Evolutionary conservation across 805 yeast genomes (phyloP).

Genomic region (Candida multigemmis): DNA sequence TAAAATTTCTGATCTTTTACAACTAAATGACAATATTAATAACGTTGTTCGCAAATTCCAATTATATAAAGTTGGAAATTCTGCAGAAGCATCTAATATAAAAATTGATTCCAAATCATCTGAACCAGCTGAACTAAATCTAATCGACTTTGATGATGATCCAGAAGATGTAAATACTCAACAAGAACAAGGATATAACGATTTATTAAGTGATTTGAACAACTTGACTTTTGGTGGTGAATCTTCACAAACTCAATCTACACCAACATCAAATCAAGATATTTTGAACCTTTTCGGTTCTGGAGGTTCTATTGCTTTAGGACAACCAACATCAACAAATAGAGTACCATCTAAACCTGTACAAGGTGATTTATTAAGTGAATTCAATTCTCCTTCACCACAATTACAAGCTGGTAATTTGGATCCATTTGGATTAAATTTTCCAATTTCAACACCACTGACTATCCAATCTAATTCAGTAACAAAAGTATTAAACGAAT

Average conservation of each 20-base stretch:
- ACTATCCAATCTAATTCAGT: conserved; percentile 10
- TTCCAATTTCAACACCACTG: conserved; percentile 28
- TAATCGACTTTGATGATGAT: conserved; percentile 36
- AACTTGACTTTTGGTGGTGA: conserved; percentile 45
- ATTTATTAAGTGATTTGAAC: conserved; percentile 64
- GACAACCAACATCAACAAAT: conserved; percentile 8
- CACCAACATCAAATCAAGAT: conserved; percentile 9
- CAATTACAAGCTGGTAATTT: conserved; percentile 19
- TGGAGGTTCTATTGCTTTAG: conserved; percentile 43
- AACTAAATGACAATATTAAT: conserved; percentile 69
- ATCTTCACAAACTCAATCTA: conserved; percentile 1
- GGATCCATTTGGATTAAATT: conserved; percentile 32
- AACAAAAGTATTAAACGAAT: conserved; percentile 28
- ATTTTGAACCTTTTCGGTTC: conserved; percentile 35
- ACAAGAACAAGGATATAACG: conserved; percentile 41
- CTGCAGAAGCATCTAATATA: conserved; percentile 43
- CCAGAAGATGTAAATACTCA: conserved; percentile 24
- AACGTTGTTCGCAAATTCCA: conserved; percentile 58
- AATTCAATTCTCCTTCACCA: conserved; percentile 33
- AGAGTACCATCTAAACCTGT: conserved; percentile 7
- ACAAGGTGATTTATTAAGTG: conserved; percentile 22
- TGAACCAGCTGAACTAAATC: conserved; percentile 21
- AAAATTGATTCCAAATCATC: conserved; percentile 15
- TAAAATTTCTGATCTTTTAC: conserved; percentile 55
- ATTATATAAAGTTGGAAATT: conserved; percentile 56